Evolutionary conservation across 2,329 filamentous ascomycete genomes (phyloP).

Genomic region (Alternaria triticina): DNA sequence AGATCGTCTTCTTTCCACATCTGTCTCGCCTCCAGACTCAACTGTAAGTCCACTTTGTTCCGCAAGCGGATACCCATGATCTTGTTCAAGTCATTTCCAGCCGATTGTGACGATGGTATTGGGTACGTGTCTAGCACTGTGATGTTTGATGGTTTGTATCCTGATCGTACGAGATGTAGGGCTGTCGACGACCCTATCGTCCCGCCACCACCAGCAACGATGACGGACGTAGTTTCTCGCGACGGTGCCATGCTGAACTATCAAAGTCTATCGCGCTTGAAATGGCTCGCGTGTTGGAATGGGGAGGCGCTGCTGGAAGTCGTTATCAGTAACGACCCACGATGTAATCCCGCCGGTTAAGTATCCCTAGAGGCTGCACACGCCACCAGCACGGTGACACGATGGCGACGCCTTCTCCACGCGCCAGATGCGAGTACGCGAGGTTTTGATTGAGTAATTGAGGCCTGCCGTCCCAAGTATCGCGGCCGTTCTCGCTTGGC

Average conservation of each 20-base stretch:
- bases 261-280: background rate
- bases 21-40: conserved; percentile 42
- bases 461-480: conserved; percentile 1
- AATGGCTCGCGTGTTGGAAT: background rate
- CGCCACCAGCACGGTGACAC: conserved; percentile 19
- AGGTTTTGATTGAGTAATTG: conserved; percentile 15
- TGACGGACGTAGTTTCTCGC: conserved; percentile 30
- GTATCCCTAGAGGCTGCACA: conserved; percentile 18
- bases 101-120: conserved; percentile 56
- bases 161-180: conserved; percentile 57
- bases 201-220: conserved; percentile 59
- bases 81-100: conserved; percentile 60
- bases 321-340: conserved; percentile 11
- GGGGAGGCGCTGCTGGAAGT: background rate
- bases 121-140: conserved; percentile 57
- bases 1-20: conserved; percentile 56
- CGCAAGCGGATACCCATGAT: conserved; percentile 51
- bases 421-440: conserved; percentile 1
- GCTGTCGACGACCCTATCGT: conserved; percentile 62
- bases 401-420: conserved; percentile 9
- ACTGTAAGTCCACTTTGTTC: conserved; percentile 49
- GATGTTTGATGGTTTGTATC: conserved; percentile 55
- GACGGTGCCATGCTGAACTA: conserved; percentile 20
- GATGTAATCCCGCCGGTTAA: conserved; percentile 14
- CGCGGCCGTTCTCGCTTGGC: conserved; percentile 13